phyloP scores from a whole-genome alignment of 169 alveolate species.

The Plasmodium vivax region DNA sequence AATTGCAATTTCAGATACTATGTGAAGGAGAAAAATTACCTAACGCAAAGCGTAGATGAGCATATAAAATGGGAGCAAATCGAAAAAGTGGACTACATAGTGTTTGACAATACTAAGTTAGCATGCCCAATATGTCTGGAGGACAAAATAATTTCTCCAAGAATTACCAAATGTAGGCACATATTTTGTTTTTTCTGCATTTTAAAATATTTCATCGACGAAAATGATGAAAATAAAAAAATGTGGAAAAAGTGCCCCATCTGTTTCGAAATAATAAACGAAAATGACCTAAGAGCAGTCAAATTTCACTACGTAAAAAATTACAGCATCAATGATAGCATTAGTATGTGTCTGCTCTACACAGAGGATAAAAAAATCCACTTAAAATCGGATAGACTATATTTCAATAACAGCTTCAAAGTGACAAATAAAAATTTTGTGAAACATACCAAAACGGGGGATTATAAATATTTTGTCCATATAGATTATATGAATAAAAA shows the following conservation, averaged over 20 bases:
- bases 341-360: slow-evolving; percentile 47
- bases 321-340: slow-evolving; percentile 30
- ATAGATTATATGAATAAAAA: slow-evolving; percentile 52
- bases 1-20: slow-evolving; percentile 71
- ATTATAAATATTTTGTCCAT: slow-evolving; percentile 38
- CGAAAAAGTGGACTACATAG: slow-evolving; percentile 77
- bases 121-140: slow-evolving; percentile 80
- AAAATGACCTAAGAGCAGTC: slow-evolving; percentile 46
- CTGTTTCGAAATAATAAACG: slow-evolving; percentile 47
- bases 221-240: slow-evolving; percentile 53
- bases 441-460: slow-evolving; percentile 26
- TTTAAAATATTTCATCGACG: slow-evolving; percentile 76
- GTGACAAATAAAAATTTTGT: slow-evolving; percentile 61
- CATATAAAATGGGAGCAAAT: slow-evolving; percentile 75
- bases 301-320: slow-evolving; percentile 64
- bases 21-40: slow-evolving; percentile 56
- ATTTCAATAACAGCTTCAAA: slow-evolving; percentile 50
- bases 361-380: slow-evolving; percentile 60
- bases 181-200: slow-evolving; percentile 79
- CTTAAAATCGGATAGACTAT: slow-evolving; percentile 22
- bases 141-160: slow-evolving; percentile 75
- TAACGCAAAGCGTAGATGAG: slow-evolving; percentile 16
- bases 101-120: slow-evolving; percentile 74
- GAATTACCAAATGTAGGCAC: slow-evolving; percentile 78
- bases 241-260: slow-evolving; percentile 66